phyloP scores from a whole-genome alignment of 805 yeast species.

The Zygoascus tannicola region DNA sequence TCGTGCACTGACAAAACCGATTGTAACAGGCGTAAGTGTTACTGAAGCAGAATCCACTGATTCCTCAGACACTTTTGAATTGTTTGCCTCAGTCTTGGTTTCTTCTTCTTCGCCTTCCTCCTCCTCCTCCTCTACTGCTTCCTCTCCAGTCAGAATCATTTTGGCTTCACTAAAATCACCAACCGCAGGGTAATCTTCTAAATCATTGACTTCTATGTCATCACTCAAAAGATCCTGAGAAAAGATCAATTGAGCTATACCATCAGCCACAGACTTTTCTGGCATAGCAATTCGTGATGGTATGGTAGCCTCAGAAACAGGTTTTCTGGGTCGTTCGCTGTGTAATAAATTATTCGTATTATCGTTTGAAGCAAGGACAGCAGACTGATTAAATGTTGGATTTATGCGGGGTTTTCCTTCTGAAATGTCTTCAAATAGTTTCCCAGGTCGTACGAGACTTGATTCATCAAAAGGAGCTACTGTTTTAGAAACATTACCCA shows the following conservation, averaged over 20 bases:
- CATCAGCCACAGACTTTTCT: neutral
- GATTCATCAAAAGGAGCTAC: neutral
- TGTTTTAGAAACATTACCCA: slow-evolving; percentile 6
- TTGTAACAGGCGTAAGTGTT: neutral
- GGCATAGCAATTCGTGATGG: neutral
- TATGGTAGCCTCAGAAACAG: neutral
- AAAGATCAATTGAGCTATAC: neutral
- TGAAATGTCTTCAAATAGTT: neutral
- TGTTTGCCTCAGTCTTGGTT: neutral
- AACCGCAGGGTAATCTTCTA: neutral
- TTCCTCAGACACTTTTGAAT: neutral
- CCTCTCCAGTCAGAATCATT: neutral
- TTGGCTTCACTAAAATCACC: neutral
- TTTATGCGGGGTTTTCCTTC: neutral
- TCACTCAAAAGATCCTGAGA: neutral
- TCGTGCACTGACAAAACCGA: slow-evolving; percentile 21
- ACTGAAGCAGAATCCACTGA: neutral
- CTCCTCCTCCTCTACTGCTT: neutral
- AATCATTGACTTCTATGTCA: neutral
- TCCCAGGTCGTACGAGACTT: neutral
- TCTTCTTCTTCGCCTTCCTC: neutral
- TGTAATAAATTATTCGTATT: neutral
- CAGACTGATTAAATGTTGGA: neutral
- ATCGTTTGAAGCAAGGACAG: neutral
- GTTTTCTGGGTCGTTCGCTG: neutral